Evolutionary conservation across 495 filamentous ascomycete genomes (phyloP).

Genomic region (Melanomma pulvis-pyrius): DNA sequence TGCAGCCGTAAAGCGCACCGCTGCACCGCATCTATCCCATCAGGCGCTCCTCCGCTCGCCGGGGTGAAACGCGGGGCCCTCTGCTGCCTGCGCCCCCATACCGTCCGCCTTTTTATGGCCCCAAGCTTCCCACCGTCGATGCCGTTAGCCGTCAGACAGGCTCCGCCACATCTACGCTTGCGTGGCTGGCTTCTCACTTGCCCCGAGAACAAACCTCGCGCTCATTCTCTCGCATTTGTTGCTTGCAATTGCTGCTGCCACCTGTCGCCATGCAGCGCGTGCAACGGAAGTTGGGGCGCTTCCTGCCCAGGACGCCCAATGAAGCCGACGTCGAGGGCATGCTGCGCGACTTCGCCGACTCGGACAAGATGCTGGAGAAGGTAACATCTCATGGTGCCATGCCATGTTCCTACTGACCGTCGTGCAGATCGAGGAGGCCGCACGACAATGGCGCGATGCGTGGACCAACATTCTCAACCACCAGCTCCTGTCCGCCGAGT

Average conservation of each 20-base stretch:
- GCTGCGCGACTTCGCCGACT: slow-evolving; percentile 82
- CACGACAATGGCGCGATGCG: slow-evolving; percentile 80
- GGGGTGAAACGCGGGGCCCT: slow-evolving; percentile 22
- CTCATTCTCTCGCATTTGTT: not conserved
- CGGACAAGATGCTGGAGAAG: slow-evolving; percentile 74
- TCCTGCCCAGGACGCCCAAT: slow-evolving; percentile 72
- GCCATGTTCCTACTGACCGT: not conserved
- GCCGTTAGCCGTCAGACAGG: slow-evolving; percentile 18
- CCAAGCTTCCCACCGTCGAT: slow-evolving; percentile 16
- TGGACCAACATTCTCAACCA: slow-evolving; percentile 76
- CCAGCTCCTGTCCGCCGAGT: slow-evolving; percentile 69
- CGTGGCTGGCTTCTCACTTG: not conserved
- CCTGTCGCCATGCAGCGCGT: slow-evolving; percentile 72
- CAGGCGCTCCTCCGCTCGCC: not conserved
- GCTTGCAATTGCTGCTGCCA: not conserved
- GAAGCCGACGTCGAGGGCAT: slow-evolving; percentile 76
- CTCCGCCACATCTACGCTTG: not conserved
- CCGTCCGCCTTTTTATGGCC: not conserved
- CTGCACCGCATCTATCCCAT: not conserved
- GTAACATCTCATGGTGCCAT: slow-evolving; percentile 46
- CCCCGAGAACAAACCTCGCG: not conserved
- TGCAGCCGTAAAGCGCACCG: not conserved
- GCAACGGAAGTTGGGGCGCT: slow-evolving; percentile 72
- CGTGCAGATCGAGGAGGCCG: slow-evolving; percentile 75
- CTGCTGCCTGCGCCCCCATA: slow-evolving; percentile 28